Percentiles rank a stretch among this genome's conserved stretches.
Conservation (phyloP, 2,329 filamentous ascomycete genomes). For the Tolypocladium sp. region DNA sequence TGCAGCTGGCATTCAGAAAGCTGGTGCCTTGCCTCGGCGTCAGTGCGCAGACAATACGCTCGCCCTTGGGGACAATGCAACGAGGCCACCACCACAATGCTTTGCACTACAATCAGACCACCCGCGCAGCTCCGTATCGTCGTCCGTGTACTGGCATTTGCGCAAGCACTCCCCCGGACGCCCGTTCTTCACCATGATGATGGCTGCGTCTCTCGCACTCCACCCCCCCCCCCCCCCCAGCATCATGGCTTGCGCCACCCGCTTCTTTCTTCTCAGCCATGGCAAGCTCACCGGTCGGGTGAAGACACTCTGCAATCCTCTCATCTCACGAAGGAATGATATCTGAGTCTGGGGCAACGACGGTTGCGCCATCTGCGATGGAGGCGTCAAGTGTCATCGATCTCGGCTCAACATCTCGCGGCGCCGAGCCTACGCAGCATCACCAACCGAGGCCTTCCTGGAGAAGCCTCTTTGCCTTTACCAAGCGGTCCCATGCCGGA, state of each 20-base stretch:
- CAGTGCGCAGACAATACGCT: background rate
- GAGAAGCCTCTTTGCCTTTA: slow-evolving; percentile 61
- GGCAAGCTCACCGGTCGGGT: background rate
- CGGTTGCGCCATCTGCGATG: background rate
- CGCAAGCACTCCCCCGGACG: background rate
- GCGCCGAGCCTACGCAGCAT: background rate
- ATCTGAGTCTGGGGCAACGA: background rate
- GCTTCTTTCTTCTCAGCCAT: background rate
- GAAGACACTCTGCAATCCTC: background rate
- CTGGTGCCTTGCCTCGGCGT: background rate
- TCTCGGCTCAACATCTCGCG: background rate
- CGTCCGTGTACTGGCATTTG: background rate
- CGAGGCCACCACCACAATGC: background rate
- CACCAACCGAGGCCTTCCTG: slow-evolving; percentile 16
- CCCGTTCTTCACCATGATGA: too few relatives aligned
- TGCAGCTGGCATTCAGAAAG: background rate
- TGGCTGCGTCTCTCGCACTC: background rate
- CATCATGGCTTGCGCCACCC: background rate
- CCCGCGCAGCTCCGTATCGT: background rate
- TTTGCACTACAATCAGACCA: background rate
- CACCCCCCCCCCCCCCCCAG: background rate
- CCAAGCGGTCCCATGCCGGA: slow-evolving; percentile 47
- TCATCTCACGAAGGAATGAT: background rate
- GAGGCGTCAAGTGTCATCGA: background rate
- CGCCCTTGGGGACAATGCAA: background rate